Evolutionary conservation across 371 early-diverging fungal genomes (phyloP).

Genomic region (Circinella umbellata): DNA sequence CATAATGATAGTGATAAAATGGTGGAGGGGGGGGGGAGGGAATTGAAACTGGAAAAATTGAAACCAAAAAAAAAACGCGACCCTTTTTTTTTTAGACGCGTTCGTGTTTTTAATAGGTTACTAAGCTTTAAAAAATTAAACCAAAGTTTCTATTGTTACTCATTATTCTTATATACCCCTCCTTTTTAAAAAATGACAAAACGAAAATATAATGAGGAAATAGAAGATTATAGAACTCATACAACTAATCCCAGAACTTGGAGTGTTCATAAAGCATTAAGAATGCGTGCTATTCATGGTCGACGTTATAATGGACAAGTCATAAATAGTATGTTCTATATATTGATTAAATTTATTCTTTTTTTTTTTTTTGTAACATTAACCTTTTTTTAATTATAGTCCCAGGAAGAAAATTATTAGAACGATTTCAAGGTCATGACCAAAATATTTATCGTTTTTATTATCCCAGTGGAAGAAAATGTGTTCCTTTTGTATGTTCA

Average conservation of each 20-base stretch:
- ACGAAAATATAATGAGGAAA: neutral
- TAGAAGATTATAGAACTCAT: neutral
- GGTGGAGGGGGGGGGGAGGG: no score
- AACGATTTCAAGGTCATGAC: neutral
- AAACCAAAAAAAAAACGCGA: no score
- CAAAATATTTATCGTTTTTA: constrained; percentile 23
- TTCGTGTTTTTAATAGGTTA: no score
- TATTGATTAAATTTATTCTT: neutral
- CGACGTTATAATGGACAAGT: constrained; percentile 12
- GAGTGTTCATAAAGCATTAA: constrained; percentile 16
- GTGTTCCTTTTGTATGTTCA: constrained; percentile 24
- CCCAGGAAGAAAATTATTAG: constrained; percentile 3
- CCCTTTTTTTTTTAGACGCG: no score
- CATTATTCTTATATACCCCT: neutral
- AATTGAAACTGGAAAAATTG: no score
- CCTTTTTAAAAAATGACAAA: neutral
- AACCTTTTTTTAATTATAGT: neutral
- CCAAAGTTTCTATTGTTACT: no score
- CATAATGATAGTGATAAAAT: no score
- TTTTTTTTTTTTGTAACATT: neutral
- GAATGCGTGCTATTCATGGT: constrained; percentile 13
- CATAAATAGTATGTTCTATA: constrained; percentile 11
- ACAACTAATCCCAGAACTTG: constrained; percentile 13
- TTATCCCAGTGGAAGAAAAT: constrained; percentile 12
- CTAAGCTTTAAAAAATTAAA: no score